These are phyloP conservation scores for Pichia inconspicua DNA, from an alignment of 1,139 yeast species.

Conservation along the genomic window DNA sequence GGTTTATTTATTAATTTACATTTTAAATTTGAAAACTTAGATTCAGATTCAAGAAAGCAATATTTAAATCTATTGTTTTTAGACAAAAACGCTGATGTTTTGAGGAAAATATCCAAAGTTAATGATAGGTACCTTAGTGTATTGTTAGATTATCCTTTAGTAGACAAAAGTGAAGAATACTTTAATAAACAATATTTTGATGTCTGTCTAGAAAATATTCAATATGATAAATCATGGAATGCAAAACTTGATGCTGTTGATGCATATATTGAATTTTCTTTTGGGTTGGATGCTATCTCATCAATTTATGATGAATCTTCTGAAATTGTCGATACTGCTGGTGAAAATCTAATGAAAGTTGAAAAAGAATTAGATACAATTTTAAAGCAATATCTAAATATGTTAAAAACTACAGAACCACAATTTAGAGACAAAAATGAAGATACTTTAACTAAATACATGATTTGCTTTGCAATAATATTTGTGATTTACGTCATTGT, in stretches of 20 bases:
- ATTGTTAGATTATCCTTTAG: conserved; percentile 20
- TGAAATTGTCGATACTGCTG: conserved; percentile 11
- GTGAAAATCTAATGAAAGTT: conserved; percentile 11
- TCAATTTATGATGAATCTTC: conserved; percentile 17
- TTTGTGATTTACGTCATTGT: conserved; percentile 14
- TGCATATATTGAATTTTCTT: conserved; percentile 16
- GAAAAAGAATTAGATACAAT: conserved; percentile 19
- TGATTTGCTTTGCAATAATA: conserved; percentile 11
- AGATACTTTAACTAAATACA: conserved; percentile 17
- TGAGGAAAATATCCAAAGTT: conserved; percentile 21
- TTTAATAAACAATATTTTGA: conserved; percentile 19
- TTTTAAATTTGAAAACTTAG: conserved; percentile 13
- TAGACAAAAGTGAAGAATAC: conserved; percentile 8
- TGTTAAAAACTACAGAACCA: conserved; percentile 17
- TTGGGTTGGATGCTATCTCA: conserved; percentile 22
- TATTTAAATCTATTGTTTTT: conserved; percentile 23
- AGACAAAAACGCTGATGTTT: conserved; percentile 22
- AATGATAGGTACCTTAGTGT: conserved; percentile 13
- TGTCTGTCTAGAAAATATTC: conserved; percentile 25
- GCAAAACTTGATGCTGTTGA: conserved; percentile 15
- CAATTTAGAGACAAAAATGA: conserved; percentile 24
- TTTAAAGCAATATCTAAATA: conserved; percentile 11
- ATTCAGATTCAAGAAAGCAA: conserved; percentile 17
- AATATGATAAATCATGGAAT: conserved; percentile 25
- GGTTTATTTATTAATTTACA: conserved; percentile 18